Evolutionary conservation across 2,329 filamentous ascomycete genomes (phyloP), one percentile per base, ranked within the genome.

Genomic region (Furcasterigmium sp.): DNA sequence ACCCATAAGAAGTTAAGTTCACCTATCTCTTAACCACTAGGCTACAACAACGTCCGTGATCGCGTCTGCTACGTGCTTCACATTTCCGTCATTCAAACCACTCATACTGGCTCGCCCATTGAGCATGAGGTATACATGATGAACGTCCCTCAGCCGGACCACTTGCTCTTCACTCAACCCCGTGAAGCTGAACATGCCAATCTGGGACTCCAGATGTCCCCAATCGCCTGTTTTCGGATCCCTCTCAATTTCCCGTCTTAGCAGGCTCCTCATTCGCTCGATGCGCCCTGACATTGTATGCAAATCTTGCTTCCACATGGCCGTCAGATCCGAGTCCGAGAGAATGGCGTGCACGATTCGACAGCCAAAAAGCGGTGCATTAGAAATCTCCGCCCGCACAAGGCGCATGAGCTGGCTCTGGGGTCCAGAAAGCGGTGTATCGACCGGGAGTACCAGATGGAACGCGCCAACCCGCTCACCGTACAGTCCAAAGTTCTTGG

Each of bases 171-270:
- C n/a, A 23, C 26, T 23, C 17, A 80, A 56, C 0, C 75, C 76
- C 0, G 73, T 74, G 43, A 61, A 65, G 0, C 56, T 56, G 48
- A 67, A 67, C 64, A 67, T 67, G 19, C 64, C 64, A 5, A 47
- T 59, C 41, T 68, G 62, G 11, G 52, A 52, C 1, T 59, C 48
- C 11, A 68, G 51, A 40, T 64, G 61, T 1, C 48, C 46, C 64
- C 64, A 68, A 18, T 56, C 45, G 0, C 63, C 64, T 0, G 64
- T 63, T 0, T 61, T 2, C 50, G 41, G 2, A 61, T 48, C 3
- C 45, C 45, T 1, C 50, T 39, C 5, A 68, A 49, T 32, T 59
- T n/a, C n/a, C n/a, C 56, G 5, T 59, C 52, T 18, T 57, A 64
- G 6, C 67, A 41, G 20, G 37, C 52, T 19, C 2, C 64, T 46